Evolutionary conservation across 352 stramenopile genomes (phyloP).

Genomic region (Phytophthora sansomeana): DNA sequence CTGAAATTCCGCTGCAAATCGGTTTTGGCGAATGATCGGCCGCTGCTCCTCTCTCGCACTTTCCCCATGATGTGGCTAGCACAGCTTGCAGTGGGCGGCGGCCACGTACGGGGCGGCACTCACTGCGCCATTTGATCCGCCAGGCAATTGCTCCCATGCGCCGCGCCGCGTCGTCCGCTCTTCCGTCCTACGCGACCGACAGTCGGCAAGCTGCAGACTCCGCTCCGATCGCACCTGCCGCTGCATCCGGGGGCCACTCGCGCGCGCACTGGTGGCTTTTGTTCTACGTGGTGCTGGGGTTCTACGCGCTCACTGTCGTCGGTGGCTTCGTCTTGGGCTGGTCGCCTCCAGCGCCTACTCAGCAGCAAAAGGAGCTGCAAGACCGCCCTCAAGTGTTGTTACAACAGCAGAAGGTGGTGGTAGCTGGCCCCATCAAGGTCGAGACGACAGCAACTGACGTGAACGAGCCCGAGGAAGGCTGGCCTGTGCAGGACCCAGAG

Average conservation of each 20-base stretch:
- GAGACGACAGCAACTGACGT: constrained; percentile 15
- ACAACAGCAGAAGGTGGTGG: constrained; percentile 13
- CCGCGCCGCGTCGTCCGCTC: constrained; percentile 36
- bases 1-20: neutral
- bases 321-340: constrained; percentile 23
- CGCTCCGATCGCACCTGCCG: neutral
- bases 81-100: constrained; percentile 11
- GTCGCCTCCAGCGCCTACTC: neutral
- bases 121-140: constrained; percentile 29
- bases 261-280: constrained; percentile 30
- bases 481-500: constrained; percentile 13
- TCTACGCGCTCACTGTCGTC: constrained; percentile 33
- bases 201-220: constrained; percentile 2
- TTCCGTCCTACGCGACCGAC: constrained; percentile 32
- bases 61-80: constrained; percentile 25
- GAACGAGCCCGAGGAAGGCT: constrained; percentile 31
- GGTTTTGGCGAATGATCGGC: neutral
- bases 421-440: constrained; percentile 14
- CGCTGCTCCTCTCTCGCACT: constrained; percentile 13
- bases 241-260: neutral
- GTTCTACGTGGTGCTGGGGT: constrained; percentile 40
- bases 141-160: constrained; percentile 27
- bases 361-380: constrained; percentile 12
- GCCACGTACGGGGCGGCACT: constrained; percentile 10
- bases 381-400: constrained; percentile 7